Conservation (phyloP, 306 rosid genomes). For the Senna tora region DNA sequence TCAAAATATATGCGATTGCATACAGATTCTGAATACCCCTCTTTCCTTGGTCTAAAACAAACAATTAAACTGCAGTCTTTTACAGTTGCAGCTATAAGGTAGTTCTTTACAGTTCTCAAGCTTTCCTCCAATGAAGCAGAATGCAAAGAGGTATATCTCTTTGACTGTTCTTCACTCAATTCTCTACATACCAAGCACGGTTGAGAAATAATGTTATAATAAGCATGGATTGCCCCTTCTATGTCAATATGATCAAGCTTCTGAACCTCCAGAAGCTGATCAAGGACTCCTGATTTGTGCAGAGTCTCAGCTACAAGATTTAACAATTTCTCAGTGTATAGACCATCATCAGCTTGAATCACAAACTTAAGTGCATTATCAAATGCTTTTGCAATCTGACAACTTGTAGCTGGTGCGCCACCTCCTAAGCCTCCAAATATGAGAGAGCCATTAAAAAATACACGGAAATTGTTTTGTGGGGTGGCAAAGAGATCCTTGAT, state of each 20-base stretch:
- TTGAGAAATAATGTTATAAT: slow-evolving; percentile 70
- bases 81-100: slow-evolving; percentile 80
- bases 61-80: slow-evolving; percentile 95
- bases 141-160: slow-evolving; percentile 66
- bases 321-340: slow-evolving; percentile 58
- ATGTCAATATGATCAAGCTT: slow-evolving; percentile 84
- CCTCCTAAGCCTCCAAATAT: slow-evolving; percentile 88
- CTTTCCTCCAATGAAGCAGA: slow-evolving; percentile 76
- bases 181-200: slow-evolving; percentile 72
- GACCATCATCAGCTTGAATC: slow-evolving; percentile 61
- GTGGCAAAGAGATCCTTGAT: slow-evolving; percentile 74
- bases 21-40: slow-evolving; percentile 49
- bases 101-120: slow-evolving; percentile 76
- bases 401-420: slow-evolving; percentile 62
- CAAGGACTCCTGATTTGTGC: slow-evolving; percentile 64
- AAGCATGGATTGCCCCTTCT: slow-evolving; percentile 93
- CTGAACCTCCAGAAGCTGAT: slow-evolving; percentile 78
- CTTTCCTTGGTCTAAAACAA: slow-evolving; percentile 69
- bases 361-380: slow-evolving; percentile 79
- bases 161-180: slow-evolving; percentile 51
- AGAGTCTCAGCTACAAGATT: slow-evolving; percentile 75
- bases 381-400: slow-evolving; percentile 61
- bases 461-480: slow-evolving; percentile 95
- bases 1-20: slow-evolving; percentile 54
- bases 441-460: slow-evolving; percentile 81